Evolutionary conservation across 805 yeast genomes (phyloP), one percentile per base, ranked within the genome.

Genomic region (Wickerhamiella allomyrinae): DNA sequence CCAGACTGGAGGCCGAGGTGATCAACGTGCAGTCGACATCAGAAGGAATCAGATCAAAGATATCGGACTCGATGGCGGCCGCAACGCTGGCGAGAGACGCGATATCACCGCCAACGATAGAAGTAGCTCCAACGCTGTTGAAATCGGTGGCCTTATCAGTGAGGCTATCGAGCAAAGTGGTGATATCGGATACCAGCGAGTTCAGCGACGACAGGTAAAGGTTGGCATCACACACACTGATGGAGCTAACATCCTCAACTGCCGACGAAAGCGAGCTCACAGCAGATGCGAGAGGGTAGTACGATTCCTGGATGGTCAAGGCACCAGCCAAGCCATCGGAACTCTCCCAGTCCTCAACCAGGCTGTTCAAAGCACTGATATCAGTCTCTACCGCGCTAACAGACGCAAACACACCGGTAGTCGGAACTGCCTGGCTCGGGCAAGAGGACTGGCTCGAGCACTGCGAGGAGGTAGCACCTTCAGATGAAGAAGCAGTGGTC

Each of bases 31-130:
- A 34, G 11, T 27, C 48, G 15, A 36, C 20, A 15, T 22, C 42
- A 22, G 44, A 37, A 13, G 42, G 45, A 14, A 29, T 34, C 20
- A 48, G 42, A n/a, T 29, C 21, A 5, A 34, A 20, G 23, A 49
- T 39, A 24, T 33, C 14, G 23, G 42, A 22, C 21, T 45, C 46
- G 20, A 54, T 46, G 17, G 39, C 42, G 29, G 41, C 43, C 13
- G 57, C 47, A 27, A 51, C 44, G 19, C 40, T 41, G 23, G 44
- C 43, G 17, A 54, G 44, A 22, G 46, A 40, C 23, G 37, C 34
- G 40, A 55, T 41, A 41, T 52, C 54, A 31, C 46, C 44, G 20
- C 20, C 29, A 41, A 52, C 55, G 40, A 52, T 49, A 25, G 40
- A 7, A 20, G 41, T 34, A 41, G 54, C 47, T 23, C 55, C 55